phyloP scores from a whole-genome alignment of 1,139 yeast species.

The Pichia sp. region DNA sequence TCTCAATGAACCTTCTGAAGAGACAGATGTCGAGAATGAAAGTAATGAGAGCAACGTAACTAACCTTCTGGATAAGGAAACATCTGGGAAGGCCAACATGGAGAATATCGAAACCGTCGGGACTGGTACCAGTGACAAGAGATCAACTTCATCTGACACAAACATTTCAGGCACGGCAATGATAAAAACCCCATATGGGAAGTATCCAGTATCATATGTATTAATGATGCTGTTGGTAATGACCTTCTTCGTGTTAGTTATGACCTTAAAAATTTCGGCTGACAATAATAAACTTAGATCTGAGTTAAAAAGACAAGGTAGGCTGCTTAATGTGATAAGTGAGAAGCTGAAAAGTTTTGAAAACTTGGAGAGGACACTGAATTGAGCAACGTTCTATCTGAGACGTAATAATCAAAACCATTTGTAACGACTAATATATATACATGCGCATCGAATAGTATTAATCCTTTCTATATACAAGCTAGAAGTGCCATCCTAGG shows the following conservation, averaged over 20 bases:
- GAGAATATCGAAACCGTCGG: not conserved
- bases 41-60: not conserved
- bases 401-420: not conserved
- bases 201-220: not conserved
- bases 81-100: not conserved
- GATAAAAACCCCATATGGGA: not conserved
- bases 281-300: not conserved
- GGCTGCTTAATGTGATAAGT: not conserved
- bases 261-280: not conserved
- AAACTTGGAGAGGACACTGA: not conserved
- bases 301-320: not conserved
- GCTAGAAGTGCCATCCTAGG: not conserved
- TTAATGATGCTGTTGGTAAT: not conserved
- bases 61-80: not conserved
- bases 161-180: not conserved
- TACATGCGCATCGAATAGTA: slow-evolving; percentile 3
- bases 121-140: not conserved
- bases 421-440: not conserved
- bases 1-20: slow-evolving; percentile 1
- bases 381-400: not conserved
- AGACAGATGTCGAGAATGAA: not conserved
- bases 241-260: not conserved
- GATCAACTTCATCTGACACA: not conserved
- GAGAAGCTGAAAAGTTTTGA: not conserved
- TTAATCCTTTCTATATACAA: slow-evolving; percentile 3